Conservation (phyloP, 129 eudicot species). For the Rutidosis leptorrhynchoides region DNA sequence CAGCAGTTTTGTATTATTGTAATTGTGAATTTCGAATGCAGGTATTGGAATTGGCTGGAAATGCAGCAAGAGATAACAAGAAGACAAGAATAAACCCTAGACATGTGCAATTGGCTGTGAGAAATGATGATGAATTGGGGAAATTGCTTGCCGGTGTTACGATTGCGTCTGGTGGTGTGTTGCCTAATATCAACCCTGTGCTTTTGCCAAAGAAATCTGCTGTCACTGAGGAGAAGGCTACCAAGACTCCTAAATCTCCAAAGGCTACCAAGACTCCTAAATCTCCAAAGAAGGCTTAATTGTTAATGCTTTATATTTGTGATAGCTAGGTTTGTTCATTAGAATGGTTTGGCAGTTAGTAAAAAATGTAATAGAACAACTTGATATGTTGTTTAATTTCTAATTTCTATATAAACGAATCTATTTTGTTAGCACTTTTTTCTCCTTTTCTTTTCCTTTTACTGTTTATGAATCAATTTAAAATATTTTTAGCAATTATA, state of each 20-base stretch:
- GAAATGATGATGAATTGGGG: conserved; percentile 16
- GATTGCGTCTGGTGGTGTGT: conserved; percentile 13
- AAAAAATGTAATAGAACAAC: neutral
- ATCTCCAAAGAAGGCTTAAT: neutral
- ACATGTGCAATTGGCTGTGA: conserved; percentile 12
- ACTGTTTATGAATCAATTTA: too few species aligned
- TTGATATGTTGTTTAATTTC: neutral
- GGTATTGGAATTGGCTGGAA: conserved; percentile 24
- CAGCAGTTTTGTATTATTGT: too few species aligned
- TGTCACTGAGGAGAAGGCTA: neutral
- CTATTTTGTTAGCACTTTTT: too few species aligned
- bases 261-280: too few species aligned
- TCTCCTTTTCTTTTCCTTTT: too few species aligned
- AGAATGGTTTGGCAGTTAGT: neutral
- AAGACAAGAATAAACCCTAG: conserved; percentile 21
- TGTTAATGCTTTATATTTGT: neutral
- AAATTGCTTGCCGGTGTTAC: conserved; percentile 18
- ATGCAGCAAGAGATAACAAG: conserved; percentile 22
- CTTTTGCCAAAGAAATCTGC: conserved; percentile 9
- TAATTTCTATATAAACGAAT: neutral
- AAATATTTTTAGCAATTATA: too few species aligned
- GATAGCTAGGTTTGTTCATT: neutral
- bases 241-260: neutral
- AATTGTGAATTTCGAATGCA: neutral
- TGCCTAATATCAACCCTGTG: conserved; percentile 16